Evolutionary conservation across 2,329 filamentous ascomycete genomes (phyloP).

Genomic region (Xylaria sp.): DNA sequence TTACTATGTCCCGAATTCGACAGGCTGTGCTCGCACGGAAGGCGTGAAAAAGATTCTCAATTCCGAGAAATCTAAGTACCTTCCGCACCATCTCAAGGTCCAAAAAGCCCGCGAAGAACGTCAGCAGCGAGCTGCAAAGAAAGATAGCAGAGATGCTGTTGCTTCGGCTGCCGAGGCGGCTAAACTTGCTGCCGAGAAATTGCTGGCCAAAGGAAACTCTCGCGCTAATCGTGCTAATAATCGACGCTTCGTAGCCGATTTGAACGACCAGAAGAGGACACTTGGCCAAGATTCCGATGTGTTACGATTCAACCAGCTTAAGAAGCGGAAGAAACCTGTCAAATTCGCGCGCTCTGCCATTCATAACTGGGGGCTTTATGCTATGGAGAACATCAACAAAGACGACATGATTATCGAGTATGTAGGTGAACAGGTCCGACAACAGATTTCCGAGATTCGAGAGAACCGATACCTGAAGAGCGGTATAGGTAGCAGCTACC

Average conservation of each 20-base stretch:
- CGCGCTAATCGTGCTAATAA: slow-evolving; percentile 96
- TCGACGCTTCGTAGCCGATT: slow-evolving; percentile 90
- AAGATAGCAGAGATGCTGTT: slow-evolving; percentile 72
- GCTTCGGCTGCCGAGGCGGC: slow-evolving; percentile 75
- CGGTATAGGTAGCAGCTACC: slow-evolving; percentile 95
- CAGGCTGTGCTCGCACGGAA: slow-evolving; percentile 90
- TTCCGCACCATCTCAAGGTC: slow-evolving; percentile 97
- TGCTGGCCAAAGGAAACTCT: slow-evolving; percentile 87
- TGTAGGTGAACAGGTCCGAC: slow-evolving; percentile 95
- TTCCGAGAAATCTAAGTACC: slow-evolving; percentile 96
- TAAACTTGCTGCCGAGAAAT: slow-evolving; percentile 81
- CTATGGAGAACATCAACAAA: slow-evolving; percentile 95
- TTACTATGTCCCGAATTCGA: slow-evolving; percentile 85
- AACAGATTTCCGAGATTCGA: slow-evolving; percentile 96
- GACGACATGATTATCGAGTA: slow-evolving; percentile 99
- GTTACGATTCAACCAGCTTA: slow-evolving; percentile 97
- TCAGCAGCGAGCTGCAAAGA: slow-evolving; percentile 76
- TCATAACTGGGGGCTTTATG: slow-evolving; percentile 98
- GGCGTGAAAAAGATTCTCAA: slow-evolving; percentile 96
- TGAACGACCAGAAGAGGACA: slow-evolving; percentile 93
- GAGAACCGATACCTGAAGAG: slow-evolving; percentile 94
- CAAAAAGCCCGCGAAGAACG: slow-evolving; percentile 91
- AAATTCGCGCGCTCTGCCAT: slow-evolving; percentile 98
- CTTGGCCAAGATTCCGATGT: slow-evolving; percentile 87
- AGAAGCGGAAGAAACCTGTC: slow-evolving; percentile 99